Evolutionary conservation across 2,329 filamentous ascomycete genomes (phyloP).

Genomic region (Aspergillus alliaceus): DNA sequence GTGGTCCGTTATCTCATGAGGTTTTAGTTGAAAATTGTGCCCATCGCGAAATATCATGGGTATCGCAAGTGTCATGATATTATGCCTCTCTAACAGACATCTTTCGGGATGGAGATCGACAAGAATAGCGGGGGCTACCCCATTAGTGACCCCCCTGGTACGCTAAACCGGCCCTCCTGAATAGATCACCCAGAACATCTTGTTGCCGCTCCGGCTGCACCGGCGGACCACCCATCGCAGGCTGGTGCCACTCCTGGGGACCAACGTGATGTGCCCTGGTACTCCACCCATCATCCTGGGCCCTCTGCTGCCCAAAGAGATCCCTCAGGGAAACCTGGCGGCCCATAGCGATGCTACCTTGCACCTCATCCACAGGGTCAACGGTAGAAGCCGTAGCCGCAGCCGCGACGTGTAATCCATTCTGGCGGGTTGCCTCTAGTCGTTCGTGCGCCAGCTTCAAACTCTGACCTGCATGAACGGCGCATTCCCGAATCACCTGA

Average conservation of each 20-base stretch:
- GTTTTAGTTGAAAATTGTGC: not conserved
- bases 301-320: conserved; percentile 56
- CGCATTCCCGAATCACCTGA: conserved; percentile 56
- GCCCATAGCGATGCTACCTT: conserved; percentile 50
- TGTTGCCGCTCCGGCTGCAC: conserved; percentile 21
- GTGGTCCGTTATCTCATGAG: not conserved
- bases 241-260: conserved; percentile 20
- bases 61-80: conserved; percentile 6
- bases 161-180: conserved; percentile 43
- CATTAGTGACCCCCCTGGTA: conserved; percentile 17
- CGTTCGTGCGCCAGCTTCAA: conserved; percentile 45
- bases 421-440: conserved; percentile 35
- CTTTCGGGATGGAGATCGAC: not conserved
- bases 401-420: conserved; percentile 32
- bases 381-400: conserved; percentile 28
- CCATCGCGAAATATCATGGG: conserved; percentile 2
- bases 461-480: conserved; percentile 52
- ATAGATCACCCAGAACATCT: conserved; percentile 44
- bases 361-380: conserved; percentile 37
- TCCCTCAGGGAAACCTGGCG: conserved; percentile 54
- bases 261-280: conserved; percentile 46
- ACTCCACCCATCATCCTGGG: conserved; percentile 53
- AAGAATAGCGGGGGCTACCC: not conserved
- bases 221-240: conserved; percentile 9
- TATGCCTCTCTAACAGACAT: not conserved